phyloP scores from a whole-genome alignment of 257 asterid genomes.

The Capsicum pubescens region DNA sequence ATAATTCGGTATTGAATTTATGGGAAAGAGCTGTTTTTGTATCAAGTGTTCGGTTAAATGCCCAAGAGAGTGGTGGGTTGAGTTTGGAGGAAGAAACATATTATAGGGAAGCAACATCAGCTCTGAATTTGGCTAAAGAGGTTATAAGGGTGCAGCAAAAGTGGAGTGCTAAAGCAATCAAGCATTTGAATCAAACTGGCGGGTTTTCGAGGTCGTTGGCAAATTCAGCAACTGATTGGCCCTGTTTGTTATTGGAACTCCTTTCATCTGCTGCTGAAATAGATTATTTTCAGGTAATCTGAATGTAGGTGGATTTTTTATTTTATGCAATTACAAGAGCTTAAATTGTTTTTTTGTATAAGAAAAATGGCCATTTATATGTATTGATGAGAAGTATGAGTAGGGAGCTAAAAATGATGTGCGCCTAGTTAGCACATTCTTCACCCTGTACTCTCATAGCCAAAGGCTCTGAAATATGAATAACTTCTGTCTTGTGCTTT shows the following conservation, averaged over 20 bases:
- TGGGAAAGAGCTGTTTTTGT: slow-evolving; percentile 88
- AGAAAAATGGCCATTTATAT: neutral
- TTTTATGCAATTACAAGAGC: neutral
- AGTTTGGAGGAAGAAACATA: slow-evolving; percentile 65
- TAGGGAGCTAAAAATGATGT: neutral
- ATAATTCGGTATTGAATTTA: slow-evolving; percentile 52
- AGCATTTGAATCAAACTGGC: slow-evolving; percentile 70
- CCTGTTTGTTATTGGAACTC: slow-evolving; percentile 85
- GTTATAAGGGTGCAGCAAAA: slow-evolving; percentile 73
- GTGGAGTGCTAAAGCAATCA: slow-evolving; percentile 84
- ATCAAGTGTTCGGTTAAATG: slow-evolving; percentile 56
- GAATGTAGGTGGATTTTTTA: neutral
- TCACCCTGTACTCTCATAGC: slow-evolving; percentile 3
- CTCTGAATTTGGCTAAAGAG: slow-evolving; percentile 90
- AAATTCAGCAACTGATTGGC: slow-evolving; percentile 96
- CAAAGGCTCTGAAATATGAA: neutral
- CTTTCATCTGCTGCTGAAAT: slow-evolving; percentile 88
- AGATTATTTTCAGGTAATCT: slow-evolving; percentile 85
- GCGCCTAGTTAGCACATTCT: slow-evolving; percentile 8
- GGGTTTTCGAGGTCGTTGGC: slow-evolving; percentile 87
- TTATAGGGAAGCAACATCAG: slow-evolving; percentile 79
- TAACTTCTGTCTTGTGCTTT: slow-evolving; percentile 19
- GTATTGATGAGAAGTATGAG: neutral
- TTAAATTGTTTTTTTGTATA: neutral
- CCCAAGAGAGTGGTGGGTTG: slow-evolving; percentile 56